Evolutionary conservation across 1,284 basidiomycete genomes (phyloP).

Genomic region (Trichosporon inkin): DNA sequence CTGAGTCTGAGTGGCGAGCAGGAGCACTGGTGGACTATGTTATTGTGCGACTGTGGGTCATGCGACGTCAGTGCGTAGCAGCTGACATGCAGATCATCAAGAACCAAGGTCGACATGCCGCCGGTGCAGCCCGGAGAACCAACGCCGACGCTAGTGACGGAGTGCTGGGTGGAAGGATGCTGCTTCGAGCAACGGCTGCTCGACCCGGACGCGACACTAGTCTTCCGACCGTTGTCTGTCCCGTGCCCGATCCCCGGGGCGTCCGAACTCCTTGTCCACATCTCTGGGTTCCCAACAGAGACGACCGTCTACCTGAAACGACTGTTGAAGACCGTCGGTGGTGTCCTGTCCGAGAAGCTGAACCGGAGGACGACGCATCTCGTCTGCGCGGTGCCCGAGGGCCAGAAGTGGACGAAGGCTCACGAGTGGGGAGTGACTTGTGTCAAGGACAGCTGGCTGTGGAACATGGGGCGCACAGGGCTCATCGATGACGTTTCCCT

Average conservation of each 20-base stretch:
- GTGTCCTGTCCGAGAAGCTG: slow-evolving; percentile 32
- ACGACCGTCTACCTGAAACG: slow-evolving; percentile 37
- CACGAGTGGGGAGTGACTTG: slow-evolving; percentile 40
- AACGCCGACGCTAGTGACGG: slow-evolving; percentile 37
- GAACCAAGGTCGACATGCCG: not conserved
- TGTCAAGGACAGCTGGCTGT: slow-evolving; percentile 40
- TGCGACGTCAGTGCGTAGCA: not conserved
- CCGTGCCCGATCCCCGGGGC: slow-evolving; percentile 36
- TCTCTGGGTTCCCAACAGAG: slow-evolving; percentile 40
- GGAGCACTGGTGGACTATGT: slow-evolving; percentile 43
- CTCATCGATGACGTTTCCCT: slow-evolving; percentile 25
- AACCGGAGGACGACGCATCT: slow-evolving; percentile 41
- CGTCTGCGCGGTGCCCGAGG: slow-evolving; percentile 27
- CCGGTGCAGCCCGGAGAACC: slow-evolving; percentile 2
- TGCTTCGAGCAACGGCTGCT: slow-evolving; percentile 37
- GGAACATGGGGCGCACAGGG: slow-evolving; percentile 35
- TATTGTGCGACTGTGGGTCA: slow-evolving; percentile 44
- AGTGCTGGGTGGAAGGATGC: slow-evolving; percentile 50
- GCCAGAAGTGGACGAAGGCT: slow-evolving; percentile 39
- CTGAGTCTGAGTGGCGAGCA: slow-evolving; percentile 29
- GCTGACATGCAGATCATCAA: not conserved
- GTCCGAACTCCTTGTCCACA: slow-evolving; percentile 28
- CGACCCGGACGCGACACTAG: slow-evolving; percentile 35
- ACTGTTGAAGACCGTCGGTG: slow-evolving; percentile 37
- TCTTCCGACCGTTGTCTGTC: slow-evolving; percentile 39